These are phyloP conservation scores for Arthrobotrys musiformis DNA, from an alignment of 2,329 filamentous ascomycete genomes.

Conservation along the genomic window DNA sequence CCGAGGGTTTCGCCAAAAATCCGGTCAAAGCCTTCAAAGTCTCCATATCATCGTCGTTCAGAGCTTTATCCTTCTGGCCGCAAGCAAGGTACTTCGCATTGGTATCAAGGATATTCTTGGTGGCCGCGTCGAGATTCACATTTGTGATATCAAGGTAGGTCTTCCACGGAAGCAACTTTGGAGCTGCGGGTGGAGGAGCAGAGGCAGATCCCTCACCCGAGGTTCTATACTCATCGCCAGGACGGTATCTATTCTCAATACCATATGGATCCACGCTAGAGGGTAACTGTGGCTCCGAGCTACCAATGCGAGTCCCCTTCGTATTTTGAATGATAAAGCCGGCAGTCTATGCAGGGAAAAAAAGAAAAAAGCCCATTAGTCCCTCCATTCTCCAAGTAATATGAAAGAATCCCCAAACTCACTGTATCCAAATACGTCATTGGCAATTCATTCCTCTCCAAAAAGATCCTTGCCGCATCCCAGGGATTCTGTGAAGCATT, in stretches of 20 bases:
- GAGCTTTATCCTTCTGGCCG: constrained; percentile 76
- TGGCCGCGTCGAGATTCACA: constrained; percentile 76
- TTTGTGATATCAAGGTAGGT: constrained; percentile 80
- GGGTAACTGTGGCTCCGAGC: constrained; percentile 64
- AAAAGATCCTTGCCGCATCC: constrained; percentile 88
- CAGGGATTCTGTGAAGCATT: constrained; percentile 94
- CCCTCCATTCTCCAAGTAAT: not conserved
- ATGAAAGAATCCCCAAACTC: not conserved
- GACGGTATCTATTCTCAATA: constrained; percentile 80
- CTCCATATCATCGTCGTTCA: constrained; percentile 78
- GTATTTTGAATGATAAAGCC: constrained; percentile 93
- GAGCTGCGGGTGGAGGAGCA: constrained; percentile 63
- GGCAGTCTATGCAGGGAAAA: constrained; percentile 69
- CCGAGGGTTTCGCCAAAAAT: constrained; percentile 70
- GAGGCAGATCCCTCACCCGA: constrained; percentile 25
- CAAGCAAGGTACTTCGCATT: constrained; percentile 78
- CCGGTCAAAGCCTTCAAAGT: constrained; percentile 71
- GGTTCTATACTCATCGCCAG: constrained; percentile 68
- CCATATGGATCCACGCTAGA: constrained; percentile 77
- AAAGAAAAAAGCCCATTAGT: not conserved
- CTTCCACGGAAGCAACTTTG: constrained; percentile 78
- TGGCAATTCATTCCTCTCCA: constrained; percentile 87
- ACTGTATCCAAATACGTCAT: constrained; percentile 86
- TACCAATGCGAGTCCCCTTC: constrained; percentile 83
- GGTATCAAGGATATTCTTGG: constrained; percentile 79